Percentiles rank a stretch among this genome's conserved stretches.
phyloP scores from a whole-genome alignment of 2,329 filamentous ascomycete species.

The Chalaropsis ovoidea region DNA sequence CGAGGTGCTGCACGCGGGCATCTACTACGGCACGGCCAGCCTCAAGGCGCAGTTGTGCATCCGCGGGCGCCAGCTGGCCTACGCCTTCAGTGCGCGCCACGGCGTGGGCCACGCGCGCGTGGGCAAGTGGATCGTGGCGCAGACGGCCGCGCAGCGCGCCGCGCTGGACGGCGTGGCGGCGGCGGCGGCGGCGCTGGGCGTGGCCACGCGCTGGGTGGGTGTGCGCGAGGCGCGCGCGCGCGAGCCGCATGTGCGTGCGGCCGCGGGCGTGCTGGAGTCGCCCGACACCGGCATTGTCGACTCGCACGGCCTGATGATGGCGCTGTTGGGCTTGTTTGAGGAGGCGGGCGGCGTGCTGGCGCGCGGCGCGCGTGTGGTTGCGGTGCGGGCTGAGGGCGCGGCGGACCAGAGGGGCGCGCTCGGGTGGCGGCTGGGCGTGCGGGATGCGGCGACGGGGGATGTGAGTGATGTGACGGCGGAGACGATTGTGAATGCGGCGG shows the following conservation, averaged over 20 bases:
- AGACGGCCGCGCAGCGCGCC: constrained; percentile 59
- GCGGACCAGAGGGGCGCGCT: constrained; percentile 36
- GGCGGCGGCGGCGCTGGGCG: constrained; percentile 35
- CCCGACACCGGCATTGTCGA: constrained; percentile 85
- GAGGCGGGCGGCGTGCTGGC: constrained; percentile 65
- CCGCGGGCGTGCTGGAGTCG: constrained; percentile 67
- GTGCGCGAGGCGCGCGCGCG: constrained; percentile 48
- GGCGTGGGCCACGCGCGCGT: constrained; percentile 61
- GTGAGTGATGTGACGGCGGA: constrained; percentile 57
- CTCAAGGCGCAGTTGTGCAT: constrained; percentile 82
- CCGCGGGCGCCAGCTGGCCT: constrained; percentile 63
- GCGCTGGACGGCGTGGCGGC: constrained; percentile 46
- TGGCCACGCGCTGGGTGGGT: constrained; percentile 63
- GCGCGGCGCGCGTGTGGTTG: constrained; percentile 55
- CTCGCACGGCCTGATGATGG: constrained; percentile 73
- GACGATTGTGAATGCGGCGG: constrained; percentile 75
- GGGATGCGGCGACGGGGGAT: constrained; percentile 39
- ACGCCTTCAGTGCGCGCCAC: constrained; percentile 60
- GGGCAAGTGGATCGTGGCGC: constrained; percentile 93
- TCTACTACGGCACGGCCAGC: constrained; percentile 70
- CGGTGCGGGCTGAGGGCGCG: constrained; percentile 40
- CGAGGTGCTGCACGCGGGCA: constrained; percentile 90
- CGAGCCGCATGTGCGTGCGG: constrained; percentile 68
- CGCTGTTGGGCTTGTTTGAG: constrained; percentile 65
- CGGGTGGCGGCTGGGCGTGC: constrained; percentile 61